Percentiles rank a stretch among this genome's conserved stretches.
phyloP scores from a whole-genome alignment of 225 moss, liverwort and hornwort genomes.

The Polytrichum formosum region DNA sequence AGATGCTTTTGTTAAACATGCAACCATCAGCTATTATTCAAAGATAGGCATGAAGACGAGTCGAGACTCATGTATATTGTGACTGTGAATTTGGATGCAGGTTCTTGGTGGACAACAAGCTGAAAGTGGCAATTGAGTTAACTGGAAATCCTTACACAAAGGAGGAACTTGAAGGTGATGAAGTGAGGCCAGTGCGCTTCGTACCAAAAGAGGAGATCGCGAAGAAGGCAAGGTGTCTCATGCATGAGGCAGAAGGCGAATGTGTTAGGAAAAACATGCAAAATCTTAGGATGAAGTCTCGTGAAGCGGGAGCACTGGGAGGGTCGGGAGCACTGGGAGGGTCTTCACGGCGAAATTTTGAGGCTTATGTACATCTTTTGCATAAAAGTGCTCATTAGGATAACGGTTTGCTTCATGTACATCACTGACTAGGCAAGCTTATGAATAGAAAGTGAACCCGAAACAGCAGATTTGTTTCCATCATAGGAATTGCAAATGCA shows the following conservation, averaged over 20 bases:
- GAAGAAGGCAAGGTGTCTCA: constrained; percentile 25
- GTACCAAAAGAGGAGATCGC: constrained; percentile 30
- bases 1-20: too few species aligned
- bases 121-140: constrained; percentile 33
- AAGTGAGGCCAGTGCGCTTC: constrained; percentile 1
- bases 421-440: too few species aligned
- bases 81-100: constrained; percentile 12
- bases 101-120: constrained; percentile 25
- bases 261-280: constrained; percentile 9
- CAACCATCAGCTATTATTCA: neutral
- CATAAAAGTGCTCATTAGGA: neutral
- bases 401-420: too few species aligned
- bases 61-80: neutral
- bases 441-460: too few species aligned
- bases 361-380: constrained; percentile 32
- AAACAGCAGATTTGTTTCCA: too few species aligned
- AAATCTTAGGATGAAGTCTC: constrained; percentile 12
- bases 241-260: constrained; percentile 20
- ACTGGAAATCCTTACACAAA: constrained; percentile 4
- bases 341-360: constrained; percentile 26
- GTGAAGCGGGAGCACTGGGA: constrained; percentile 10
- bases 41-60: neutral
- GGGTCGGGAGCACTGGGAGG: constrained; percentile 26
- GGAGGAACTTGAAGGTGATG: constrained; percentile 28
- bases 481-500: too few species aligned